Evolutionary conservation across 345 rosid species (phyloP).

Genomic region (Eucalyptus pauciflora): DNA sequence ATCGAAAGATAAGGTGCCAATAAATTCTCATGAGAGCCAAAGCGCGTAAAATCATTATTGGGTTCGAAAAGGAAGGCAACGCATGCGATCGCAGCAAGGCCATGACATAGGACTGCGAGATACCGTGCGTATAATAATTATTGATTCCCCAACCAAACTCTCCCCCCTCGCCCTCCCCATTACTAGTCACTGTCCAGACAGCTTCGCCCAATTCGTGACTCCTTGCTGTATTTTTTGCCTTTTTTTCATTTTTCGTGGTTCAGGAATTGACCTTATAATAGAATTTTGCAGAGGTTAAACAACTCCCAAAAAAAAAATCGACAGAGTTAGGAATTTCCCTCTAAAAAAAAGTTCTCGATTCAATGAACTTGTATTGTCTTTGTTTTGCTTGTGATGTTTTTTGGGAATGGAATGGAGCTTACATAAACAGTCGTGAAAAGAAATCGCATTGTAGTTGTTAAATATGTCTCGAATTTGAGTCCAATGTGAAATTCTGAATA

Average conservation of each 20-base stretch:
- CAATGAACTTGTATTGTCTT: background rate
- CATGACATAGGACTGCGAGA: background rate
- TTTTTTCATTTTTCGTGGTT: background rate
- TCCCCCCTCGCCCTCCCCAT: background rate
- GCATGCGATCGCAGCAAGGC: background rate
- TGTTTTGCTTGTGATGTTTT: background rate
- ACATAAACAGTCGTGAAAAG: background rate
- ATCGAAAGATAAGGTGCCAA: background rate
- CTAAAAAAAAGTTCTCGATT: background rate
- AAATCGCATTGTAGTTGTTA: background rate
- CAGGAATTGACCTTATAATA: background rate
- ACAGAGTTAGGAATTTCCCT: background rate
- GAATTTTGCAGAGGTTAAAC: background rate
- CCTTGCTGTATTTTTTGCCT: background rate
- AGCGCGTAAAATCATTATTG: background rate
- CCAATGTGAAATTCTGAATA: no score
- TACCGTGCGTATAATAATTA: background rate
- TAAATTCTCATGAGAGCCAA: background rate
- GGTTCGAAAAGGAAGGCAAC: background rate
- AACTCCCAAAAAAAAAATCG: background rate
- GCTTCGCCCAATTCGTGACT: background rate
- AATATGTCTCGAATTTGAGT: no score
- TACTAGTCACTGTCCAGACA: background rate
- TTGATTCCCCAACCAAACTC: background rate
- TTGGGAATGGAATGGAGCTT: background rate